These are phyloP conservation scores for Podospora anserina DNA, from an alignment of 495 filamentous ascomycete genomes.

Conservation along the genomic window DNA sequence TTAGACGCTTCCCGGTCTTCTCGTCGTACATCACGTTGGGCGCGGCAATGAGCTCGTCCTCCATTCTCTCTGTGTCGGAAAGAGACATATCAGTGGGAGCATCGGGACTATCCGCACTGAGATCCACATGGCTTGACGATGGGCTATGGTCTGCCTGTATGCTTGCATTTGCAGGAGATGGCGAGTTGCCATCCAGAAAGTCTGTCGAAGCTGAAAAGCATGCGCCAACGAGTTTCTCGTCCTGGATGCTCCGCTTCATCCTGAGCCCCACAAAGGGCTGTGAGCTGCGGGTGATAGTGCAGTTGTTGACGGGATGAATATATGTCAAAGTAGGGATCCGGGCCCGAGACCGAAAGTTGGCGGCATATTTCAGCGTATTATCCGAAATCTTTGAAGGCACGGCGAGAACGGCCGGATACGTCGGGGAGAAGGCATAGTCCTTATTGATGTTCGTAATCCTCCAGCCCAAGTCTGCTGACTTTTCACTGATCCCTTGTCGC, in stretches of 20 bases:
- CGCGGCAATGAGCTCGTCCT: constrained; percentile 66
- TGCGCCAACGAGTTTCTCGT: constrained; percentile 87
- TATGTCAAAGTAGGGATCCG: constrained; percentile 89
- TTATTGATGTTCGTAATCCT: constrained; percentile 85
- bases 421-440: constrained; percentile 85
- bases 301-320: constrained; percentile 93
- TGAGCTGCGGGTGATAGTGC: constrained; percentile 91
- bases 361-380: constrained; percentile 92
- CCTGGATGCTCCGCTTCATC: constrained; percentile 88
- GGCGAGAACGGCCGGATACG: constrained; percentile 83
- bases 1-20: constrained; percentile 48
- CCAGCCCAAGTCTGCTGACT: constrained; percentile 74
- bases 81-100: constrained; percentile 32
- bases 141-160: constrained; percentile 48
- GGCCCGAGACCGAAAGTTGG: constrained; percentile 77
- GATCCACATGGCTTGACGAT: constrained; percentile 58
- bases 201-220: constrained; percentile 80
- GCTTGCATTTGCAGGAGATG: constrained; percentile 6
- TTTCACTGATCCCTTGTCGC: constrained; percentile 76
- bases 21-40: constrained; percentile 44
- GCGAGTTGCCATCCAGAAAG: constrained; percentile 29
- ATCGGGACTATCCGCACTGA: constrained; percentile 39
- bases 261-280: constrained; percentile 87
- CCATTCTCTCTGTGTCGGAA: constrained; percentile 62
- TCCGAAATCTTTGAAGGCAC: constrained; percentile 90